These are phyloP conservation scores for Clitoria ternatea DNA, from an alignment of 306 rosid genomes.

Conservation along the genomic window DNA sequence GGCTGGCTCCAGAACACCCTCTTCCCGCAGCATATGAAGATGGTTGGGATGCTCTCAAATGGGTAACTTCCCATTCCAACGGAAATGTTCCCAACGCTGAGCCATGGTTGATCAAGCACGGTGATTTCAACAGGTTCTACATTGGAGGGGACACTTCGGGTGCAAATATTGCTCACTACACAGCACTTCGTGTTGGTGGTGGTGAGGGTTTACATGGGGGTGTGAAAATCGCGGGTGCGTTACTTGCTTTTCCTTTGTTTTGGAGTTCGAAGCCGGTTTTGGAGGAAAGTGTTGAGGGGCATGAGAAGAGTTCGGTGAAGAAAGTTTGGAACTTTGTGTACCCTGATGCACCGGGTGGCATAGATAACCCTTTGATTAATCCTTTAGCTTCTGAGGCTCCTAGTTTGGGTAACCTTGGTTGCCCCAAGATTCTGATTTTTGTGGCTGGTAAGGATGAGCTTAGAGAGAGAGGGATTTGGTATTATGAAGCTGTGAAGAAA, in stretches of 20 bases:
- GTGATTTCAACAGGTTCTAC: slow-evolving; percentile 36
- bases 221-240: slow-evolving; percentile 25
- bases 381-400: slow-evolving; percentile 39
- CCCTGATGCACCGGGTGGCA: slow-evolving; percentile 37
- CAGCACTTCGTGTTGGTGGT: slow-evolving; percentile 29
- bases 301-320: slow-evolving; percentile 8
- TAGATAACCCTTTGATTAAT: slow-evolving; percentile 42
- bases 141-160: slow-evolving; percentile 46
- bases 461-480: slow-evolving; percentile 44
- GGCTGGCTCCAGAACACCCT: slow-evolving; percentile 50
- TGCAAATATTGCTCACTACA: slow-evolving; percentile 34
- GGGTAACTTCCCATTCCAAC: slow-evolving; percentile 32
- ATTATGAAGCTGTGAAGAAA: slow-evolving; percentile 31
- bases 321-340: slow-evolving; percentile 36
- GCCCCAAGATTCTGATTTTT: slow-evolving; percentile 28
- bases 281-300: slow-evolving; percentile 16
- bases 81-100: not conserved
- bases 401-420: slow-evolving; percentile 31
- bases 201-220: slow-evolving; percentile 29
- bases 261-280: slow-evolving; percentile 40
- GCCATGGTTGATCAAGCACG: slow-evolving; percentile 46
- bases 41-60: slow-evolving; percentile 46
- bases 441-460: slow-evolving; percentile 43
- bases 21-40: slow-evolving; percentile 53
- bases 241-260: slow-evolving; percentile 34